phyloP scores from a whole-genome alignment of 164 flowering plant species.

The Dillenia suffruticosa region DNA sequence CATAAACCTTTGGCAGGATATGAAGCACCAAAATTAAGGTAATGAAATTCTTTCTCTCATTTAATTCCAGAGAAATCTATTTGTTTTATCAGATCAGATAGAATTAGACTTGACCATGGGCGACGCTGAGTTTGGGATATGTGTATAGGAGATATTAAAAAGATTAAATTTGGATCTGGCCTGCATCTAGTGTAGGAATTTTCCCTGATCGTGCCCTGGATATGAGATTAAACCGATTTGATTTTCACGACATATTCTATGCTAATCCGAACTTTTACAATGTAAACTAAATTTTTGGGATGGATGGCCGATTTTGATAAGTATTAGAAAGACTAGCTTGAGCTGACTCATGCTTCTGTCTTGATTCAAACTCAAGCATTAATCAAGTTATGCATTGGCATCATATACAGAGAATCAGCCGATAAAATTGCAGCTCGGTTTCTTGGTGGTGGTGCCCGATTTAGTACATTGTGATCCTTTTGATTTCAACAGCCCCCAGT shows the following conservation, averaged over 20 bases:
- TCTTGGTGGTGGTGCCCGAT: conserved; percentile 32
- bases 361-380: too few relatives aligned
- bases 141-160: too few relatives aligned
- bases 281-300: too few relatives aligned
- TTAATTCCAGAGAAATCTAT: background rate
- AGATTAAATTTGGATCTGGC: too few relatives aligned
- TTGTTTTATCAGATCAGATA: background rate
- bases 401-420: conserved; percentile 19
- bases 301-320: too few relatives aligned
- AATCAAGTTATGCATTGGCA: background rate
- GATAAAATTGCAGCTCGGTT: conserved; percentile 25
- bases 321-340: too few relatives aligned
- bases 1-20: conserved; percentile 32
- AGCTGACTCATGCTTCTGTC: too few relatives aligned
- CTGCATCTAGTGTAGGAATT: background rate
- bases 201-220: background rate
- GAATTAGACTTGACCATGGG: background rate
- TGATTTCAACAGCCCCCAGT: conserved; percentile 11
- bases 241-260: background rate
- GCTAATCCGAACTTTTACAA: too few relatives aligned
- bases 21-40: conserved; percentile 64
- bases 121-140: too few relatives aligned
- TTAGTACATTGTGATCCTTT: conserved; percentile 26
- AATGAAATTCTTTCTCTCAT: background rate
- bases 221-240: background rate